Base-by-base conservation (phyloP, 345 rosid species). In the Pelargonium nanum region DNA sequence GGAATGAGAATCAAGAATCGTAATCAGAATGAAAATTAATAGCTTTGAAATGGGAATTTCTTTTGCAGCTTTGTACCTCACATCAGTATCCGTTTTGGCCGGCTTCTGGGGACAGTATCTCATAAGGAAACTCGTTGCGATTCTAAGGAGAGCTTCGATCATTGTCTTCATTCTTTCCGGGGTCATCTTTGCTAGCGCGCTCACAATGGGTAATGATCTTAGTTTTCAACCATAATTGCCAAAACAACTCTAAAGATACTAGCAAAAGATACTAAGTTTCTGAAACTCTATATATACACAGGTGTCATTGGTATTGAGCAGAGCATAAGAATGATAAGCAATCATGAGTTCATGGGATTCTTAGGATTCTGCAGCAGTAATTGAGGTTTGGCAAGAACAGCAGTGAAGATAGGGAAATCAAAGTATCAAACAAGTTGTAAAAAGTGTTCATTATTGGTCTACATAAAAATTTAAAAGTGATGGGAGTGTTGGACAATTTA, bases 261-360 rank as follows among this genome's bases (percentile, higher is more conserved):
- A 34, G 12, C 45, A 23, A 50, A 1, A 1, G 1, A n/a, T 16
- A 34, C 52, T 32, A 17, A 28, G 7, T 19, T 4, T n/a, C 55
- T 65, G 7, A 5, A 58, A 26, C 53, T 21, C 34, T 28, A 15
- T 65, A 7, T 28, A 3, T 40, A 40, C 48, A 69, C 85, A 87
- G 95, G 97, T 55, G 82, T 85, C 4, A 48, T 83, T 10, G 97
- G 98, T 0, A 75, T 70, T 8, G 86, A 71, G 66, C 77, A 62
- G 44, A 89, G 96, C 59, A 65, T 85, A 25, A 19, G 0, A 25
- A 92, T 85, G 98, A 84, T 85, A 59, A 75, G 66, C 0, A 77
- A 87, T 59, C 82, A 89, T 58, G 98, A 84, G 65, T 92, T 84
- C 67, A 87, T 92, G 96, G 91, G 98, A 58, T 87, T 92, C 66